Base-by-base conservation (phyloP, 208 protist genomes). In the Blechomonas ayalai region DNA sequence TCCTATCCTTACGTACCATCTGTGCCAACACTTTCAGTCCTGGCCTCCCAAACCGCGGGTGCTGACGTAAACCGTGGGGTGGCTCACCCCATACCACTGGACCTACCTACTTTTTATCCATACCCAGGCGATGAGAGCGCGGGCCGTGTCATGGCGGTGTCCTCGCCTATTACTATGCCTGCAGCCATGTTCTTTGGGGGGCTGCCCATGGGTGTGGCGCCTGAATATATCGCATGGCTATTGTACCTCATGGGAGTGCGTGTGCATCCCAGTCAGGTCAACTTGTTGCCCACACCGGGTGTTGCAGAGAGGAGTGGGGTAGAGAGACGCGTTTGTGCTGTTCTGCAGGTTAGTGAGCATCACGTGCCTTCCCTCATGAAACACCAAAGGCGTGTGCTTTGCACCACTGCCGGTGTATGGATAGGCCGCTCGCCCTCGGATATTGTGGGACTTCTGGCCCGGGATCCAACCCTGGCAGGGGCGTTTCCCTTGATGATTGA, bases 151-250 rank as follows among this genome's bases (percentile, higher is more conserved):
- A 12, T 68, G 5, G 25, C 26, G 29, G n/a, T n/a, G n/a, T n/a
- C n/a, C n/a, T n/a, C n/a, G n/a, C n/a, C n/a, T n/a, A n/a, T 68
- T 15, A 3, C 27, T 8, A 33, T 33, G 9, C 46, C 62, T 13
- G 39, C 35, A 23, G 34, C 15, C 31, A 7, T 70, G 9, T 76
- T 76, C 43, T 32, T 71, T 24, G 68, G 68, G 27, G 68, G 68
- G n/a, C 49, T 76, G 12, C 25, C 52, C 2, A 23, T 37, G 10
- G 62, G 57, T 18, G 62, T 47, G 0, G 45, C 42, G 18, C 26
- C 29, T 16, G 40, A 42, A 18, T 76, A 65, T 50, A 39, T 65
- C 12, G 56, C 52, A 5, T 76, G 68, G 68, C n/a, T 67, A n/a
- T 60, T 76, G 45, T 54, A 33, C 10, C 25, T 52, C 27, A 29